Conservation (phyloP, 352 stramenopile genomes). For the Globisporangium yorkense region DNA sequence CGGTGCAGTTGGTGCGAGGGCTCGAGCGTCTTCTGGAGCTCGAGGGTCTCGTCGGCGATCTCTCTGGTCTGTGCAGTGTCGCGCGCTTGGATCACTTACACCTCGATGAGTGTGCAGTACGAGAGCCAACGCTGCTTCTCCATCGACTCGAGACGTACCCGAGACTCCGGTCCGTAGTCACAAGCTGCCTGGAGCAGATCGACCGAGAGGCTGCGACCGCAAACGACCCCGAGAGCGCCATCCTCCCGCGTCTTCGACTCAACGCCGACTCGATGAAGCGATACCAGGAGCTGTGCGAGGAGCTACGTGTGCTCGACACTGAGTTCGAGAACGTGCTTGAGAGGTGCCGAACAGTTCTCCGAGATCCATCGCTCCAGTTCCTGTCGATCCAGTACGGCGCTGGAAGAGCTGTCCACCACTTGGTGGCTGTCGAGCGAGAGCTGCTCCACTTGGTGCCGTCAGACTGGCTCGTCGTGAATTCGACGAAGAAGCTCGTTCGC, state of each 20-base stretch:
- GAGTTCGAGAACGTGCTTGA: background rate
- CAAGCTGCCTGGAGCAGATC: background rate
- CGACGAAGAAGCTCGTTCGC: conserved; percentile 33
- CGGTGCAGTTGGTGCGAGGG: background rate
- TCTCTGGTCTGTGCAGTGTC: background rate
- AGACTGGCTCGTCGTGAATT: conserved; percentile 42
- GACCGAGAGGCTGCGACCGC: background rate
- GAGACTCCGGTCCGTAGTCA: background rate
- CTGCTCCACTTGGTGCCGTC: conserved; percentile 16
- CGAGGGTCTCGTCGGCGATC: background rate
- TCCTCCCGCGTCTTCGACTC: background rate
- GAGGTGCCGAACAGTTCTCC: conserved; percentile 4
- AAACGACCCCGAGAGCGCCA: background rate
- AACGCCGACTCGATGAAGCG: background rate
- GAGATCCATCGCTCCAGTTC: conserved; percentile 19
- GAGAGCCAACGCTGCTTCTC: background rate
- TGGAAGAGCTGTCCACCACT: conserved; percentile 20
- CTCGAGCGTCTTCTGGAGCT: background rate
- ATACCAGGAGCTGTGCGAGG: background rate
- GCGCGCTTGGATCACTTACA: background rate
- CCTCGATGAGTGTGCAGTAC: background rate
- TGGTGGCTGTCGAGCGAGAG: conserved; percentile 10
- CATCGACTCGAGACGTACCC: background rate
- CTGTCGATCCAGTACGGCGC: conserved; percentile 20
- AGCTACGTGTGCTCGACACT: background rate